Evolutionary conservation across 768 basidiomycete species (phyloP).

Genomic region (Trametes gibbosa): DNA sequence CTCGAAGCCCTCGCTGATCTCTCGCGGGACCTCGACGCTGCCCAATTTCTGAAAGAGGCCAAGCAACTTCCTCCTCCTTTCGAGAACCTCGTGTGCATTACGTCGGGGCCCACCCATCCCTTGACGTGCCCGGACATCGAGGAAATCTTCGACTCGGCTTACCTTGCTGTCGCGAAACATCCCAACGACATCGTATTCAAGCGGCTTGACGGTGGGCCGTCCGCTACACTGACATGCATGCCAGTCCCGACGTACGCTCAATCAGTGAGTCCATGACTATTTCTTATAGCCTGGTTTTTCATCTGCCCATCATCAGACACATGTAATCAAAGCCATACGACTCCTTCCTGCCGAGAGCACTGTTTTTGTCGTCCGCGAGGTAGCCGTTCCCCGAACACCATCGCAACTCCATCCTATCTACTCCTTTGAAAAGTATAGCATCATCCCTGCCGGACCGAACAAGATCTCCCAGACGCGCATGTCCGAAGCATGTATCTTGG

Average conservation of each 20-base stretch:
- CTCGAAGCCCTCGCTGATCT: slow-evolving; percentile 48
- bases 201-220: slow-evolving; percentile 36
- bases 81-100: slow-evolving; percentile 36
- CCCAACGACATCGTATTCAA: slow-evolving; percentile 43
- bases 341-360: slow-evolving; percentile 18
- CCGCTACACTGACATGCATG: slow-evolving; percentile 38
- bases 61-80: slow-evolving; percentile 39
- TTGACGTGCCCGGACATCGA: slow-evolving; percentile 41
- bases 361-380: slow-evolving; percentile 25
- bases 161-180: slow-evolving; percentile 41
- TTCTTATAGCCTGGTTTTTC: background rate
- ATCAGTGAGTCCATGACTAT: background rate
- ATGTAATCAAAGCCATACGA: slow-evolving; percentile 18
- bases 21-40: slow-evolving; percentile 35
- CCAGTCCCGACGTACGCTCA: background rate
- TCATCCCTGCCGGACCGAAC: slow-evolving; percentile 9
- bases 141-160: slow-evolving; percentile 41
- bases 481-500: background rate
- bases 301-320: background rate
- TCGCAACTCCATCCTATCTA: background rate
- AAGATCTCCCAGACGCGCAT: background rate
- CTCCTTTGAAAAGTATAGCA: slow-evolving; percentile 18
- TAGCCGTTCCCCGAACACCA: background rate
- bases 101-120: slow-evolving; percentile 32
- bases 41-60: slow-evolving; percentile 37